Evolutionary conservation across 805 yeast genomes (phyloP), one percentile per base, ranked within the genome.

Genomic region (Suhomyces prunicola): DNA sequence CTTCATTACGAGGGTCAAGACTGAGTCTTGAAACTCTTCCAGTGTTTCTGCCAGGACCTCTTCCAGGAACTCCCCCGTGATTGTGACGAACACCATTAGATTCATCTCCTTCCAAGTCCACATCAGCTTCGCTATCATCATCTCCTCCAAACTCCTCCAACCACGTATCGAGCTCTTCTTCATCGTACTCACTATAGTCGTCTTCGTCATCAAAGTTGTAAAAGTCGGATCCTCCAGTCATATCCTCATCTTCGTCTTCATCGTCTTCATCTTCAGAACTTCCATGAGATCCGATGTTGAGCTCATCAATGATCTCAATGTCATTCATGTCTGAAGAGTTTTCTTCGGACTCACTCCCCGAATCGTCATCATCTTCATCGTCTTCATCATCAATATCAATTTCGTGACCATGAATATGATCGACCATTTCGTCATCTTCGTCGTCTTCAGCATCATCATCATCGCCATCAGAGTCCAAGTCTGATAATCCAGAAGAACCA

Each of bases 131-230:
- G 15, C 33, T 29, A n/a, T 63, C 55, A 4, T 58, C 67, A 26
- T 56, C 65, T 33, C 65, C 73, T 29, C 67, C 72, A 52, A 74
- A 69, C 35, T 69, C 74, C 51, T 71, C 75, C 42, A 73, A 64
- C 78, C 78, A 73, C 3, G 71, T 73, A 52, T 72, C 77, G 13
- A 73, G 61, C 46, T 71, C 77, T 17, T 63, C 75, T 33, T 69
- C 73, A 40, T 69, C 72, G 50, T 69, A 70, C 23, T 66, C 72
- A 50, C 71, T 68, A 47, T 57, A 13, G 24, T 61, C 68, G 19
- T 61, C 69, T 15, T 64, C 72, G 2, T 63, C 70, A 6, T 57
- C 65, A 23, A 52, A 47, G 13, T 60, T 55, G 47, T 56, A 52
- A 29, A 56, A 56, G 33, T 49, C 50, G 40, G 51, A 53, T 19